Conservation (phyloP, 2,329 filamentous ascomycete genomes). For the Colletotrichum viniferum region DNA sequence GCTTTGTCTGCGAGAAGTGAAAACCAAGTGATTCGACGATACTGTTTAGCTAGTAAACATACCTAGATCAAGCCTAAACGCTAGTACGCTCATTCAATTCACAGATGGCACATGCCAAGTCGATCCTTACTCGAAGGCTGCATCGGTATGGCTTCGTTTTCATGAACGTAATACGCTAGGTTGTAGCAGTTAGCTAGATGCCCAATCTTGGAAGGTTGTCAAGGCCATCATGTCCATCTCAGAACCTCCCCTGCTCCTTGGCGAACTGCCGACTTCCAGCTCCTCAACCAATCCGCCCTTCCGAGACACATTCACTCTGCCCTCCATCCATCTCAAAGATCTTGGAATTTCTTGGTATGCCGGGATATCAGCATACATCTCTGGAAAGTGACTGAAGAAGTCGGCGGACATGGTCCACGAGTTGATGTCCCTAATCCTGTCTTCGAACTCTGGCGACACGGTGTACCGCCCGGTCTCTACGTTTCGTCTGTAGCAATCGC, state of each 20-base stretch:
- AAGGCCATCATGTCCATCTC: background rate
- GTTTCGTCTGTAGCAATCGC: conserved; percentile 30
- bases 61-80: background rate
- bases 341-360: background rate
- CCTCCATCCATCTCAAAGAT: background rate
- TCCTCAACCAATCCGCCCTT: background rate
- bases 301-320: background rate
- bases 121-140: background rate
- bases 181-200: background rate
- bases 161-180: background rate
- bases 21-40: background rate
- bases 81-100: background rate
- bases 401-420: conserved; percentile 31
- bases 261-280: background rate
- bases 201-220: background rate
- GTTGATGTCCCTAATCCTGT: conserved; percentile 28
- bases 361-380: conserved; percentile 22
- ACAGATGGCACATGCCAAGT: background rate
- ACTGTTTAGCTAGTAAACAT: background rate
- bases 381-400: conserved; percentile 30
- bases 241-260: background rate
- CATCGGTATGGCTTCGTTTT: background rate
- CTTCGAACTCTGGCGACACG: conserved; percentile 24
- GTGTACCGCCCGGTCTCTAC: conserved; percentile 25
- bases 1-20: background rate